These are phyloP conservation scores for Cryptococcus jaspeensis DNA, from an alignment of 1,284 basidiomycete genomes.

Conservation along the genomic window DNA sequence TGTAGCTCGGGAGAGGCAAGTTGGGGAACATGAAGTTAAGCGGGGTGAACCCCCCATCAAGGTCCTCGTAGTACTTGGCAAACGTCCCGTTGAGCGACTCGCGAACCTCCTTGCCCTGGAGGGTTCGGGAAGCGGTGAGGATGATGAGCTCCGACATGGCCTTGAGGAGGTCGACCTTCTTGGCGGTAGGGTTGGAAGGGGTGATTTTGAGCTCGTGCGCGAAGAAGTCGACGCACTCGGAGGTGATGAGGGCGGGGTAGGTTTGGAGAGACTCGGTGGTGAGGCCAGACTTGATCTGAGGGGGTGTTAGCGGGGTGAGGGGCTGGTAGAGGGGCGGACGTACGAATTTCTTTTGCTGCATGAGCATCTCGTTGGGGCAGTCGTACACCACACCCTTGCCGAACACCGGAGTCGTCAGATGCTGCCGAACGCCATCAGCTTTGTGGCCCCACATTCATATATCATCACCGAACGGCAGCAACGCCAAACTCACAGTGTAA, in stretches of 20 bases:
- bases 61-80: conserved; percentile 80
- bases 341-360: conserved; percentile 98
- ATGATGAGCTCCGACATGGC: conserved; percentile 92
- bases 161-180: conserved; percentile 62
- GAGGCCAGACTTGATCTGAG: conserved; percentile 80
- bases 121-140: conserved; percentile 84
- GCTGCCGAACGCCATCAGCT: conserved; percentile 53
- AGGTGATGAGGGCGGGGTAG: conserved; percentile 87
- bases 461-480: neutral
- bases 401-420: conserved; percentile 87
- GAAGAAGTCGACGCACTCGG: conserved; percentile 75
- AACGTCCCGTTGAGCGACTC: conserved; percentile 76
- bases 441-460: neutral
- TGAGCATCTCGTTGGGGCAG: conserved; percentile 91
- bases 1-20: conserved; percentile 86
- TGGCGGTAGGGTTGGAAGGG: conserved; percentile 21
- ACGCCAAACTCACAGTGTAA: conserved; percentile 68
- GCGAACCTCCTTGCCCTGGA: conserved; percentile 91
- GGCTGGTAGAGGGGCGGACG: conserved; percentile 18
- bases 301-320: neutral
- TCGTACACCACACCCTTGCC: conserved; percentile 98
- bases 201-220: conserved; percentile 48
- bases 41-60: conserved; percentile 90
- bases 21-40: conserved; percentile 94
- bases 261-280: conserved; percentile 86